Conservation (phyloP, 1,284 basidiomycete genomes). For the Jaminaea rosea region DNA sequence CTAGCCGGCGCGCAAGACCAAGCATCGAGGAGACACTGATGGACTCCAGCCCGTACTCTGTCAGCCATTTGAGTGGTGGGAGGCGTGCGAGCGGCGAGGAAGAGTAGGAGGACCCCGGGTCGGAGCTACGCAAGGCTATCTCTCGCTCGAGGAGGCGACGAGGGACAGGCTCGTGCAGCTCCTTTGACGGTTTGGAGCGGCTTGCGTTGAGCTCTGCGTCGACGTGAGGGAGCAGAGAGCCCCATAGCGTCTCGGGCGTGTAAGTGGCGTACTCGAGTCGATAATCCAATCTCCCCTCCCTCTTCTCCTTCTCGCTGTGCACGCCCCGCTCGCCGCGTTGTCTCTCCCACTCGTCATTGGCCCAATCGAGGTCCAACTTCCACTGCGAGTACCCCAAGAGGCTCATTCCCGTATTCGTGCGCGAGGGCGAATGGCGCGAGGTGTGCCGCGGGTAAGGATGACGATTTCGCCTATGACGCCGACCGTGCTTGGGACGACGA, state of each 20-base stretch:
- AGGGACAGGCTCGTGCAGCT: neutral
- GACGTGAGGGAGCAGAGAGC: conserved; percentile 12
- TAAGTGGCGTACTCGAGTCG: conserved; percentile 43
- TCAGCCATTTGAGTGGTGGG: neutral
- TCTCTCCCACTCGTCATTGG: conserved; percentile 51
- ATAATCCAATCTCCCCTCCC: conserved; percentile 13
- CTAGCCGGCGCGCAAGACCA: neutral
- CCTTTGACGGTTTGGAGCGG: neutral
- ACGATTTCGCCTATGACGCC: conserved; percentile 49
- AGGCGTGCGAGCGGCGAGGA: neutral
- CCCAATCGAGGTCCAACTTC: conserved; percentile 59
- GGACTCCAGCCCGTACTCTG: neutral
- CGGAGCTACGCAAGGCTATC: neutral
- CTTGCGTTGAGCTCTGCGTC: neutral
- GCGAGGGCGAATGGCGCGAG: conserved; percentile 60
- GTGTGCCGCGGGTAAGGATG: conserved; percentile 56
- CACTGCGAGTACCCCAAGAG: conserved; percentile 77
- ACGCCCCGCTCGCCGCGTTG: conserved; percentile 1
- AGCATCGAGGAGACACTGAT: neutral
- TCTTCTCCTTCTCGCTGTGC: conserved; percentile 7
- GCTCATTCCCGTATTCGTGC: conserved; percentile 61
- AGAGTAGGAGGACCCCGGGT: neutral
- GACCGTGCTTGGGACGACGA: conserved; percentile 51
- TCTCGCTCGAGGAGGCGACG: neutral
- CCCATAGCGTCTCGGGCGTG: conserved; percentile 28